Evolutionary conservation across 2,329 filamentous ascomycete genomes (phyloP).

Genomic region (Xylaria arbuscula): DNA sequence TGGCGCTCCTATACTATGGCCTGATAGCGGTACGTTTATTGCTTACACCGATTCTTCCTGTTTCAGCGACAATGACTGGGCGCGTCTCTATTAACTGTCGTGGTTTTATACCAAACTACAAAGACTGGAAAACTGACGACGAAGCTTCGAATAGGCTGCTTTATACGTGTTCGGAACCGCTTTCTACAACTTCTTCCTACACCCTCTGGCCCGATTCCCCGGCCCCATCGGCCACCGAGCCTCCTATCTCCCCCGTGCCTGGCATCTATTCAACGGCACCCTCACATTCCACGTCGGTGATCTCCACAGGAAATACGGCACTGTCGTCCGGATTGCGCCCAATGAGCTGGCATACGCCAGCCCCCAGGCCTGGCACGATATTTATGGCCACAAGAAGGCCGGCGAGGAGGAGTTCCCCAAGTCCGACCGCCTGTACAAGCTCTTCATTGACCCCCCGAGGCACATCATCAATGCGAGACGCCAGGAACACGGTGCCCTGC

Average conservation of each 20-base stretch:
- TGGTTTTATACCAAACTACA: background rate
- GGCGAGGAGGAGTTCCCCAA: slow-evolving; percentile 50
- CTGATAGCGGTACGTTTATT: slow-evolving; percentile 32
- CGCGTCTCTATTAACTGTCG: background rate
- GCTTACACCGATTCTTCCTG: background rate
- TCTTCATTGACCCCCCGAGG: slow-evolving; percentile 42
- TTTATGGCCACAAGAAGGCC: slow-evolving; percentile 53
- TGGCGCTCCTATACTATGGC: slow-evolving; percentile 36
- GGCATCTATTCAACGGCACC: slow-evolving; percentile 41
- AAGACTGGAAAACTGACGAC: slow-evolving; percentile 28
- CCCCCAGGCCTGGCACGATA: slow-evolving; percentile 55
- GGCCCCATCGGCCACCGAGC: slow-evolving; percentile 47
- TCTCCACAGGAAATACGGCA: slow-evolving; percentile 54
- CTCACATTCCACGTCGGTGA: slow-evolving; percentile 44
- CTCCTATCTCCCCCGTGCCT: slow-evolving; percentile 42
- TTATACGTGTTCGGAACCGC: slow-evolving; percentile 37
- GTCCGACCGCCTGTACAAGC: slow-evolving; percentile 46
- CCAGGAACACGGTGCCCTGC: slow-evolving; percentile 50
- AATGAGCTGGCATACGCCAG: slow-evolving; percentile 56
- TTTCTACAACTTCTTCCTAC: slow-evolving; percentile 48
- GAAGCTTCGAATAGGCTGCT: slow-evolving; percentile 31
- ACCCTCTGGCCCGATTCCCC: slow-evolving; percentile 46
- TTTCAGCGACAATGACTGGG: background rate
- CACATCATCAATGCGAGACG: slow-evolving; percentile 50
- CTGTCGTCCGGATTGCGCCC: slow-evolving; percentile 56